A percentile compares a stretch with the other conserved stretches of the same genome.
phyloP scores from a whole-genome alignment of 2,329 filamentous ascomycete genomes.

The Nigrospora osmanthi region DNA sequence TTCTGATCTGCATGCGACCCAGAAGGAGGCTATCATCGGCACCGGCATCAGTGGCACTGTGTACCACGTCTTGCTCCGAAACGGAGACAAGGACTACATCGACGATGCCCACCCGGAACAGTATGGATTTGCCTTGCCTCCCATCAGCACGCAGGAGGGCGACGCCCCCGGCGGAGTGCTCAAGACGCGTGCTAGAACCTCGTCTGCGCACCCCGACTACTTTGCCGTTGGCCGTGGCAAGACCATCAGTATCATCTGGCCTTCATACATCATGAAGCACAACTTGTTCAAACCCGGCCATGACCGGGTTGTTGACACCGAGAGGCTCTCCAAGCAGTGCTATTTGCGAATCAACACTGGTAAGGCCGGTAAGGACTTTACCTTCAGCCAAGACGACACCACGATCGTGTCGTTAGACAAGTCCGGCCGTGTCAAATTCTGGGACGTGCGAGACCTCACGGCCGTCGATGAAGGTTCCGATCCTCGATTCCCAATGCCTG shows the following conservation, averaged over 20 bases:
- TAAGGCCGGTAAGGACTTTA: conserved; percentile 97
- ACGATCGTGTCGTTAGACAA: conserved; percentile 95
- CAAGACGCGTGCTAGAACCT: conserved; percentile 90
- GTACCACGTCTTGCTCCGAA: conserved; percentile 85
- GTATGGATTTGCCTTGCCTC: conserved; percentile 82
- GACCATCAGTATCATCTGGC: conserved; percentile 84
- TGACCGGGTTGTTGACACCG: conserved; percentile 71
- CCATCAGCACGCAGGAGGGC: conserved; percentile 77
- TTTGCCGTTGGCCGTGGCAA: conserved; percentile 95
- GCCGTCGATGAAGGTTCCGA: conserved; percentile 43
- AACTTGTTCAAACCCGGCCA: conserved; percentile 56
- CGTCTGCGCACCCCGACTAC: conserved; percentile 81
- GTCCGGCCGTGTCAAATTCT: conserved; percentile 92
- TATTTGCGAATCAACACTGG: conserved; percentile 91
- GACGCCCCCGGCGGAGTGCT: conserved; percentile 86
- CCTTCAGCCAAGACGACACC: conserved; percentile 93
- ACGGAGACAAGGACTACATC: conserved; percentile 70
- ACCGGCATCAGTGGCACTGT: conserved; percentile 92
- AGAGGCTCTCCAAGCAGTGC: conserved; percentile 79
- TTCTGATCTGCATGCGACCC: conserved; percentile 43
- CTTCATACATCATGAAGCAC: conserved; percentile 54
- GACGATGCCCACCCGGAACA: conserved; percentile 73
- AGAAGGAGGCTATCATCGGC: conserved; percentile 77
- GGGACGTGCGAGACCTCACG: conserved; percentile 82
- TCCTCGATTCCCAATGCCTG: conserved; percentile 42